Conservation (phyloP, 257 asterid species). For the Solanum chmielewskii region DNA sequence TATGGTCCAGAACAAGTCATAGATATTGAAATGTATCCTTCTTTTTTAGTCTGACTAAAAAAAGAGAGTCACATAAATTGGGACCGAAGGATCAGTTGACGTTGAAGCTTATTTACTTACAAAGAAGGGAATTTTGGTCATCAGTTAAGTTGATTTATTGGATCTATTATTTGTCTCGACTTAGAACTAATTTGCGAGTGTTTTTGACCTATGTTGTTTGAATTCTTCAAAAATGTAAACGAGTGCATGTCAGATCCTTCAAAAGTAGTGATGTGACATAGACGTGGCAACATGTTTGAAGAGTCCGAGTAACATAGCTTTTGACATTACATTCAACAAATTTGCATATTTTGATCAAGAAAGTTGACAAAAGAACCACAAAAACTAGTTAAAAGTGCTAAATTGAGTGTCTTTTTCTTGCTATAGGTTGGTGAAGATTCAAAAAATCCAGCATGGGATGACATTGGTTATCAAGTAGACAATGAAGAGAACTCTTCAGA, state of each 20-base stretch:
- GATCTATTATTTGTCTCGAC: neutral
- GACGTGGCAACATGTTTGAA: neutral
- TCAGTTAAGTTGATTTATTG: neutral
- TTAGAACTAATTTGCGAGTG: neutral
- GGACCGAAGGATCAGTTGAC: neutral
- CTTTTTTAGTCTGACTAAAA: neutral
- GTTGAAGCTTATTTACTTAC: neutral
- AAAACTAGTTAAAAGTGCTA: neutral
- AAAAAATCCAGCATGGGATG: slow-evolving; percentile 64
- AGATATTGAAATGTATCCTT: neutral
- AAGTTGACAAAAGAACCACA: neutral
- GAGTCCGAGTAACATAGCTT: neutral
- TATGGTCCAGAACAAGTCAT: neutral
- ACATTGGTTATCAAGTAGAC: slow-evolving; percentile 56
- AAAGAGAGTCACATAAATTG: neutral
- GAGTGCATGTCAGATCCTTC: neutral
- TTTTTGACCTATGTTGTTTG: neutral
- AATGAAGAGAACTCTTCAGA: neutral
- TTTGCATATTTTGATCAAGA: neutral
- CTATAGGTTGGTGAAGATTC: slow-evolving; percentile 49
- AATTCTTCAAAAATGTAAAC: neutral
- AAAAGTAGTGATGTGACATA: neutral
- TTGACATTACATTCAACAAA: neutral
- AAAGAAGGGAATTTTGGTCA: neutral
- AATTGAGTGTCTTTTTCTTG: neutral